Percentiles rank a stretch among this genome's conserved stretches.
Evolutionary conservation across 257 asterid species (phyloP).

Genomic region (Solanum tarijense): DNA sequence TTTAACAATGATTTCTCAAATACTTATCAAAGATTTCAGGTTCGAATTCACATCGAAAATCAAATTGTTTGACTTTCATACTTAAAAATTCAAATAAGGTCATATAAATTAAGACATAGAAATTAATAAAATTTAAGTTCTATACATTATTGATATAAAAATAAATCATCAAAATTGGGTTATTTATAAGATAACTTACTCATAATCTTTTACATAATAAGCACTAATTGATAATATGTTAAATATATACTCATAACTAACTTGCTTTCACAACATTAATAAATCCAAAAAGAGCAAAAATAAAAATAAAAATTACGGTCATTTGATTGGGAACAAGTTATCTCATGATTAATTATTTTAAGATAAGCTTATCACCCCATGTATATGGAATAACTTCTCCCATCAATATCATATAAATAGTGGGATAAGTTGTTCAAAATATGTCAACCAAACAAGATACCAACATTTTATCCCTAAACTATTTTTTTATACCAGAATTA

Average conservation of each 20-base stretch:
- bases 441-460: too few species aligned
- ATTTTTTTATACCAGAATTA: too few species aligned
- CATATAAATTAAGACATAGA: neutral
- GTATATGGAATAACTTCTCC: rapidly evolving
- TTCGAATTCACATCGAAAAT: neutral
- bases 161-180: neutral
- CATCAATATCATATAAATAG: rapidly evolving
- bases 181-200: neutral
- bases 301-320: rapidly evolving
- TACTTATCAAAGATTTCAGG: neutral
- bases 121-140: neutral
- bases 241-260: neutral
- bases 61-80: neutral
- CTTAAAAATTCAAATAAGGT: neutral
- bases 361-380: too few species aligned
- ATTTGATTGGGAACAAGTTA: too few species aligned
- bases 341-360: too few species aligned
- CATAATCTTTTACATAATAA: neutral
- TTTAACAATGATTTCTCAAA: neutral
- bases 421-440: rapidly evolving
- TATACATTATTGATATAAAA: neutral
- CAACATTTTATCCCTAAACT: too few species aligned
- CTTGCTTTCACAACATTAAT: neutral
- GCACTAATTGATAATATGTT: neutral
- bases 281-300: neutral